Conservation (phyloP, 192 early-diverging fungal genomes). For the Endogone sp. region DNA sequence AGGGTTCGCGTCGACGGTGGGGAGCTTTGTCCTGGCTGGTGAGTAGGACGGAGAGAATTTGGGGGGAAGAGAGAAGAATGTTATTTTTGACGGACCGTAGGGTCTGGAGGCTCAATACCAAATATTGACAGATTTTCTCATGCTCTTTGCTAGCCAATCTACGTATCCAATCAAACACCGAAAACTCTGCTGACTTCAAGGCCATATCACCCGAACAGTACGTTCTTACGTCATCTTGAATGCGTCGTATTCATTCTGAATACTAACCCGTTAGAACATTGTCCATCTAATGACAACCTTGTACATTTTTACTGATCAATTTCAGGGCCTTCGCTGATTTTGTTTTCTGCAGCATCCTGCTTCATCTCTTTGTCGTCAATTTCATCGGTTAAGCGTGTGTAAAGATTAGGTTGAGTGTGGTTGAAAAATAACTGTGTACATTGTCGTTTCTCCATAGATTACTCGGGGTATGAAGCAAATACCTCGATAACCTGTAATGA, state of each 20-base stretch:
- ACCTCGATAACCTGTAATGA: no score
- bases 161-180: slow-evolving; percentile 87
- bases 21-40: slow-evolving; percentile 89
- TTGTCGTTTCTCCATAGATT: no score
- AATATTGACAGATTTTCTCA: not conserved
- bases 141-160: slow-evolving; percentile 65
- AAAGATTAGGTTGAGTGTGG: not conserved
- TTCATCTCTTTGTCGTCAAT: slow-evolving; percentile 91
- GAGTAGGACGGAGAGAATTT: not conserved
- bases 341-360: slow-evolving; percentile 72
- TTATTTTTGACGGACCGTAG: not conserved
- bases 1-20: slow-evolving; percentile 90
- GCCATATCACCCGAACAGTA: slow-evolving; percentile 79
- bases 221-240: not conserved
- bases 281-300: not conserved
- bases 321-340: slow-evolving; percentile 92
- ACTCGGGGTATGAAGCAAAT: no score
- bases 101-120: not conserved
- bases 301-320: not conserved
- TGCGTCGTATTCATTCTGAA: no score
- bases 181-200: slow-evolving; percentile 67
- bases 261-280: not conserved
- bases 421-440: not conserved
- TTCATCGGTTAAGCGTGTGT: slow-evolving; percentile 77
- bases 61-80: not conserved